Evolutionary conservation across 768 basidiomycete species (phyloP).

Genomic region (Boletus insuetus): DNA sequence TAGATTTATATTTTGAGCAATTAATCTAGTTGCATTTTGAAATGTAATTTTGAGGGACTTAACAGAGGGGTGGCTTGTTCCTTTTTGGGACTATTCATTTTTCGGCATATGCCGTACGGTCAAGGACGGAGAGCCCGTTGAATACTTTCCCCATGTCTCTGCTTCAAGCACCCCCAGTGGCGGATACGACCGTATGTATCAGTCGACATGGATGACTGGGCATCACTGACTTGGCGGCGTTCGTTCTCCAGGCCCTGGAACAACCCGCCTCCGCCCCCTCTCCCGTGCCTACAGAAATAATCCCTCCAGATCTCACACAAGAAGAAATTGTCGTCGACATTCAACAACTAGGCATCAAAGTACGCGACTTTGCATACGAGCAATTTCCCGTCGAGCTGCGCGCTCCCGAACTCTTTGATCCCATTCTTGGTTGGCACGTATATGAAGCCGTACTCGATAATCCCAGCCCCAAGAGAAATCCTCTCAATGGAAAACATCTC

Average conservation of each 20-base stretch:
- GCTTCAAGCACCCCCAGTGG: slow-evolving; percentile 4
- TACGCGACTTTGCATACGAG: slow-evolving; percentile 33
- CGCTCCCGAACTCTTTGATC: slow-evolving; percentile 31
- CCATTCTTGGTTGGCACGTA: slow-evolving; percentile 29
- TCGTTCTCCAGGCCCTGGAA: background rate
- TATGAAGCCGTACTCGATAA: slow-evolving; percentile 29
- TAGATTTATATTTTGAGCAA: no score
- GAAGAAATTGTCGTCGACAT: slow-evolving; percentile 35
- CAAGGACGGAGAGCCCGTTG: slow-evolving; percentile 12
- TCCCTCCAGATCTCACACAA: slow-evolving; percentile 30
- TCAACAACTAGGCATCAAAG: slow-evolving; percentile 28
- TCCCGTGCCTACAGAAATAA: slow-evolving; percentile 33
- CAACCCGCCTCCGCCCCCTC: slow-evolving; percentile 25
- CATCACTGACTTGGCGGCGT: background rate
- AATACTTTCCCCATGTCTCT: slow-evolving; percentile 8
- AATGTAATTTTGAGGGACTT: no score
- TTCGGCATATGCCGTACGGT: no score
- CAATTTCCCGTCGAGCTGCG: slow-evolving; percentile 10
- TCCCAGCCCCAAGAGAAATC: slow-evolving; percentile 11
- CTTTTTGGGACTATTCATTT: no score
- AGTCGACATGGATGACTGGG: background rate
- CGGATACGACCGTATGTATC: slow-evolving; percentile 28
- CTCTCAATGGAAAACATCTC: slow-evolving; percentile 24
- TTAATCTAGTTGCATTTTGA: no score
- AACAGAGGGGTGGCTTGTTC: no score